A percentile compares a stretch with the other conserved stretches of the same genome.
Conservation (phyloP, 768 basidiomycete genomes). For the Sarcodon aspratus region DNA sequence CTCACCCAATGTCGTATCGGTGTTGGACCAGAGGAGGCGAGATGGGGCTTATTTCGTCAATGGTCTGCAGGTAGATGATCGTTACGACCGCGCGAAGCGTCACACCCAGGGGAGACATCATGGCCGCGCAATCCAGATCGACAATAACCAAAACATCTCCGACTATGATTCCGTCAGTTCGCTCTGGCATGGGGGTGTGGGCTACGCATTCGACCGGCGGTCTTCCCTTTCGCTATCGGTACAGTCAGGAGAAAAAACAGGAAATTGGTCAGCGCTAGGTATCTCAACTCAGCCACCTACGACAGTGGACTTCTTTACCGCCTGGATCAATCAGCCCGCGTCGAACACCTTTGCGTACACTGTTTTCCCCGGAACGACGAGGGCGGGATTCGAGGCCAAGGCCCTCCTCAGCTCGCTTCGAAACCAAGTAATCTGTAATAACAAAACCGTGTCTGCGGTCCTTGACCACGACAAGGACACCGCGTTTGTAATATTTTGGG, state of each 20-base stretch:
- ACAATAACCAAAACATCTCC: neutral
- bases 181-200: slow-evolving; percentile 59
- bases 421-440: slow-evolving; percentile 31
- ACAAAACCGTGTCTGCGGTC: slow-evolving; percentile 36
- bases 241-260: slow-evolving; percentile 36
- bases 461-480: slow-evolving; percentile 29
- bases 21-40: slow-evolving; percentile 54
- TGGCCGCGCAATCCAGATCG: neutral
- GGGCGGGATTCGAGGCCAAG: slow-evolving; percentile 28
- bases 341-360: slow-evolving; percentile 28
- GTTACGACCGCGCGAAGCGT: neutral
- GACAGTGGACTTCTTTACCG: slow-evolving; percentile 54
- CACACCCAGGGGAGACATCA: neutral
- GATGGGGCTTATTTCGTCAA: slow-evolving; percentile 32
- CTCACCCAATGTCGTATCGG: slow-evolving; percentile 41
- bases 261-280: slow-evolving; percentile 53
- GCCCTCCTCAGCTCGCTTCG: slow-evolving; percentile 17
- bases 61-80: slow-evolving; percentile 10
- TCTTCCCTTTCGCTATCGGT: slow-evolving; percentile 20
- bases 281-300: slow-evolving; percentile 46
- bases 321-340: slow-evolving; percentile 40
- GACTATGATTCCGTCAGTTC: slow-evolving; percentile 12
- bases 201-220: slow-evolving; percentile 37
- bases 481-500: slow-evolving; percentile 50
- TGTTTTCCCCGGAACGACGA: slow-evolving; percentile 38